Evolutionary conservation across 306 rosid species (phyloP), one percentile per base, ranked within the genome.

Genomic region (Cucurbita argyrosperma): DNA sequence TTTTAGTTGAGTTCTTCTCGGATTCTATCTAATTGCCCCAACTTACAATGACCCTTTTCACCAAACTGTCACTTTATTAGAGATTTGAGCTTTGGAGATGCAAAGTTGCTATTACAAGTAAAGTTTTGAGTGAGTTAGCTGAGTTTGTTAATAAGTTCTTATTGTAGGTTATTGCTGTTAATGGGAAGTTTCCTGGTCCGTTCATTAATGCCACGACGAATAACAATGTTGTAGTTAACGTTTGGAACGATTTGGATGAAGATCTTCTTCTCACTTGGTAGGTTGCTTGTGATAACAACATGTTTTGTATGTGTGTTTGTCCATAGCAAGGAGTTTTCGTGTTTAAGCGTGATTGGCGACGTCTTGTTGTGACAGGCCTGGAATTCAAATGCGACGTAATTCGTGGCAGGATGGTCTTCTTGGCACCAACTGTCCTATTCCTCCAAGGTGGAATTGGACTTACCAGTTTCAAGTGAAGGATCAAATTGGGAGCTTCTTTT

Each of bases 371-470:
- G 51, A 54, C 79, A 93, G 97, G 97, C 52, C 96, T 61, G 98
- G 98, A 30, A 58, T 90, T 75, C 94, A 90, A 76, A 87, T 90
- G 96, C 78, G 97, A 73, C 86, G 90, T 0, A 80, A 89, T 76
- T 79, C 96, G 9, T 93, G 97, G 97, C 90, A 93, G 77, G 97
- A 93, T 65, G 97, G 97, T 58, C 89, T 90, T 78, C 85, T 83
- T 65, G 97, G 98, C 11, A 89, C 96, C 7, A 93, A 93, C 74
- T 93, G 98, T 78, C 98, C 97, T 47, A 89, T 93, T 79, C 98
- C 96, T 51, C 75, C 96, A 4, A 76, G 77, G 10, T 87, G 92
- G 97, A 93, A 93, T 79, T 93, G 98, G 98, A 93, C 97, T 26
- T 90, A 90, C 46, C 80, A 82, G 60, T 92, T 92, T 79, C 98